Evolutionary conservation across 352 stramenopile species (phyloP).

Genomic region (Pythium biforme): DNA sequence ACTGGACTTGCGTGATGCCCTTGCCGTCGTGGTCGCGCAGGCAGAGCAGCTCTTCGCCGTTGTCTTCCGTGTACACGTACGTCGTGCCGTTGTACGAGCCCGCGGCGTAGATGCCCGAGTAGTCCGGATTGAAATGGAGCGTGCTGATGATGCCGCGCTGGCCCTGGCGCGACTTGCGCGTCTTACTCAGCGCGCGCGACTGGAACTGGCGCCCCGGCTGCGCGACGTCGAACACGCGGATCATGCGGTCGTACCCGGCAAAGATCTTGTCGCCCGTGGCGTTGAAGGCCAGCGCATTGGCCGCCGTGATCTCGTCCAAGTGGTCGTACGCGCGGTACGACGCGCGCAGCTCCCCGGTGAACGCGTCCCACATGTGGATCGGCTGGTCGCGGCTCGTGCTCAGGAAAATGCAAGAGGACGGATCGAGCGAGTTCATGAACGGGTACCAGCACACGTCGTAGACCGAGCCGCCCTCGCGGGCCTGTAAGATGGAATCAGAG

Average conservation of each 20-base stretch:
- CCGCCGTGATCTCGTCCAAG: slow-evolving; percentile 81
- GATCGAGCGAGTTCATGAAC: slow-evolving; percentile 77
- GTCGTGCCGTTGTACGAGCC: slow-evolving; percentile 83
- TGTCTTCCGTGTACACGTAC: slow-evolving; percentile 84
- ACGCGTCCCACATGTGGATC: slow-evolving; percentile 92
- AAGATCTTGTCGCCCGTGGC: slow-evolving; percentile 78
- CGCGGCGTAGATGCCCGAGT: slow-evolving; percentile 81
- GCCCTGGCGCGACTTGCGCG: slow-evolving; percentile 57
- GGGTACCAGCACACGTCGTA: slow-evolving; percentile 91
- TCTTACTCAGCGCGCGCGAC: slow-evolving; percentile 57
- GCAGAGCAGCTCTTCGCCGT: slow-evolving; percentile 54
- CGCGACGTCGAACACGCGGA: slow-evolving; percentile 80
- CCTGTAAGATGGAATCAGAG: slow-evolving; percentile 60
- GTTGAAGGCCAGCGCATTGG: slow-evolving; percentile 82
- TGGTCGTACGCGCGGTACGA: slow-evolving; percentile 85
- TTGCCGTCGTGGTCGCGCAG: slow-evolving; percentile 69
- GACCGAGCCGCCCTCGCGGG: slow-evolving; percentile 71
- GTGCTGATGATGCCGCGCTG: slow-evolving; percentile 79
- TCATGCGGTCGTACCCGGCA: slow-evolving; percentile 79
- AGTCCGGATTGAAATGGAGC: slow-evolving; percentile 79
- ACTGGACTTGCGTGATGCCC: slow-evolving; percentile 81
- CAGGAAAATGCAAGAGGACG: slow-evolving; percentile 83
- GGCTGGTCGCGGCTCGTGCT: slow-evolving; percentile 85
- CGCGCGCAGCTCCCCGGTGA: slow-evolving; percentile 76
- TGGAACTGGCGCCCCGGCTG: slow-evolving; percentile 61